phyloP scores from a whole-genome alignment of 2,329 filamentous ascomycete genomes.

The Scedosporium minutisporum region DNA sequence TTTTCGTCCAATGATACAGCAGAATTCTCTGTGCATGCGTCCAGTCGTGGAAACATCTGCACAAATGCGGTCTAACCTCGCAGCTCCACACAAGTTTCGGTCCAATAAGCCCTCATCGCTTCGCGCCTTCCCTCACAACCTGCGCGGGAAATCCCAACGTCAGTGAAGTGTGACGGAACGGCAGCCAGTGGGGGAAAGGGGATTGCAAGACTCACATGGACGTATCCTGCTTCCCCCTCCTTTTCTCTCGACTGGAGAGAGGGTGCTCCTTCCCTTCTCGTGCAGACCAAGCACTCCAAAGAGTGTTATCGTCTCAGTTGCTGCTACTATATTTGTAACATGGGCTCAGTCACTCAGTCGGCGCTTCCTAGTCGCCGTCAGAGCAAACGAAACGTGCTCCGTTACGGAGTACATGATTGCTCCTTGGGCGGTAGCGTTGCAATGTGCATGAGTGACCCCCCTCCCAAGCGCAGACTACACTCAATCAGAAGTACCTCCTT shows the following conservation, averaged over 20 bases:
- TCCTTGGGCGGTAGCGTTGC: background rate
- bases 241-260: too few species aligned
- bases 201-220: background rate
- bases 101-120: background rate
- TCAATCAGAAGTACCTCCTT: background rate
- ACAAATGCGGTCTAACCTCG: background rate
- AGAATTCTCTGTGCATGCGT: background rate
- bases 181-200: background rate
- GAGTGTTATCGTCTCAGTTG: background rate
- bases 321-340: conserved; percentile 3
- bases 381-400: background rate
- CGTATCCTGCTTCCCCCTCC: background rate
- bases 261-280: background rate
- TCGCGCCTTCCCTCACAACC: conserved; percentile 1
- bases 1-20: background rate
- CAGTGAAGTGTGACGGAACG: background rate
- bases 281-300: background rate
- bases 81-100: background rate
- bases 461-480: background rate
- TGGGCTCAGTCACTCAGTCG: background rate
- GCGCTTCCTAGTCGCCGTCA: background rate
- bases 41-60: background rate
- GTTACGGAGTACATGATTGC: too few species aligned
- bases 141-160: background rate
- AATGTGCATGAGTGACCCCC: background rate